Percentiles rank a stretch among this genome's conserved stretches.
Evolutionary conservation across 495 filamentous ascomycete species (phyloP).

Genomic region (Neohortaea acidophila): DNA sequence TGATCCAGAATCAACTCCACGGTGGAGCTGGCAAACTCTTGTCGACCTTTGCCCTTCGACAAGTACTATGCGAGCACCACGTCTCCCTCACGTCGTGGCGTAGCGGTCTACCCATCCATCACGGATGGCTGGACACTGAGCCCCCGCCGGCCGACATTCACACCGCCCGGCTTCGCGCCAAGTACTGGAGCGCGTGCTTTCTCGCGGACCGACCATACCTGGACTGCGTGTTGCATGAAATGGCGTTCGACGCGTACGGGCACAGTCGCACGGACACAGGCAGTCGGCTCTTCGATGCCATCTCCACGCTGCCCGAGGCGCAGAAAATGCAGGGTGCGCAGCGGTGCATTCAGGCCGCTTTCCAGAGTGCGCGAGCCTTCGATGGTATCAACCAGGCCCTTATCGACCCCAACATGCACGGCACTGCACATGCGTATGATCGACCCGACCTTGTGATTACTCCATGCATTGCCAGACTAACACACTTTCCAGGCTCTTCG

Average conservation of each 20-base stretch:
- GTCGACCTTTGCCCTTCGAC: conserved; percentile 1
- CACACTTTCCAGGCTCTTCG: conserved; percentile 60
- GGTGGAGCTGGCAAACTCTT: background rate
- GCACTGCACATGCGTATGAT: conserved; percentile 91
- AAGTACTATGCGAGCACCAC: conserved; percentile 7
- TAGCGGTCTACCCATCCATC: conserved; percentile 26
- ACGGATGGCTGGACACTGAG: conserved; percentile 47
- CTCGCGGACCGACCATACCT: conserved; percentile 79
- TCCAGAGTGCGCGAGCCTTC: conserved; percentile 76
- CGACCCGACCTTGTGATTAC: background rate
- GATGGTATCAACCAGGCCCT: conserved; percentile 48
- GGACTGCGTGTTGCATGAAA: conserved; percentile 41
- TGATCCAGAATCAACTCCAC: conserved; percentile 48
- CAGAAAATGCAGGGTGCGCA: conserved; percentile 30
- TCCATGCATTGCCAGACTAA: background rate
- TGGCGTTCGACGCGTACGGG: conserved; percentile 6
- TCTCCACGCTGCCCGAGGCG: background rate
- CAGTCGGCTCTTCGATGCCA: conserved; percentile 14
- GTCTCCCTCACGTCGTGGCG: conserved; percentile 31
- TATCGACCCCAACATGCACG: conserved; percentile 86
- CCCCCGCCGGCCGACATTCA: conserved; percentile 62
- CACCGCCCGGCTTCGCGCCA: conserved; percentile 73
- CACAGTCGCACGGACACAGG: conserved; percentile 9
- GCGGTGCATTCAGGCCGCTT: conserved; percentile 52
- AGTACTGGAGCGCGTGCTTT: conserved; percentile 83